Base-by-base conservation (phyloP, 345 rosid species). In the Linum tenue region DNA sequence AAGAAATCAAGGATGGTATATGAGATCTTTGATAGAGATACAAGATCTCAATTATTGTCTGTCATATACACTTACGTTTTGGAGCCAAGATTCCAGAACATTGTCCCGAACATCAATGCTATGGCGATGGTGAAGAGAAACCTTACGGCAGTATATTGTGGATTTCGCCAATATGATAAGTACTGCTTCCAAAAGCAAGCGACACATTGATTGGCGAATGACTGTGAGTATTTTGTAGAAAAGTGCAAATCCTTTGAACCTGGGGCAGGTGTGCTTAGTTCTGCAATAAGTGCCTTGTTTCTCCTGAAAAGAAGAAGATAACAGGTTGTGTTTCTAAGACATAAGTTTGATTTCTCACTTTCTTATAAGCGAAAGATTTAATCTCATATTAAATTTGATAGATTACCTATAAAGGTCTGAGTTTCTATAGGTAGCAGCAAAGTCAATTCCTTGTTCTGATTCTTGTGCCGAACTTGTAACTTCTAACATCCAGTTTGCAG, bases 401-500 rank as follows among this genome's bases (percentile, higher is more conserved):
- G 57, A 51, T 16, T 62, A 81, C 88, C 61, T 79, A 69, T 74
- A 69, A 0, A 81, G 74, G 2, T 78, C 76, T 64, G 91, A 83
- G 15, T 81, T 77, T 59, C 50, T 73, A 79, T 81, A 85, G 2
- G 70, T 17, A 31, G 80, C 70, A 36, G 83, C 60, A 64, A 85
- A 85, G 17, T 70, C 72, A 56, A 83, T 57, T 38, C 78, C 84
- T 57, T 78, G 55, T 59, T 62, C 35, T 7, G 64, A 36, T 41
- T 79, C 91, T 68, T 77, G 78, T 36, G 71, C 78, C 35, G 74
- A 69, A 42, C 84, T 65, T 44, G 83, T 78, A 0, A 79, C 82
- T 67, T 85, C 91, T 65, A 83, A 65, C 59, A 76, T 80, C 91
- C 91, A 85, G 31, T 87, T 78, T 69, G 86, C 84, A 39, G 91